Conservation (phyloP, 1,284 basidiomycete genomes). For the Gomphus bonarii region DNA sequence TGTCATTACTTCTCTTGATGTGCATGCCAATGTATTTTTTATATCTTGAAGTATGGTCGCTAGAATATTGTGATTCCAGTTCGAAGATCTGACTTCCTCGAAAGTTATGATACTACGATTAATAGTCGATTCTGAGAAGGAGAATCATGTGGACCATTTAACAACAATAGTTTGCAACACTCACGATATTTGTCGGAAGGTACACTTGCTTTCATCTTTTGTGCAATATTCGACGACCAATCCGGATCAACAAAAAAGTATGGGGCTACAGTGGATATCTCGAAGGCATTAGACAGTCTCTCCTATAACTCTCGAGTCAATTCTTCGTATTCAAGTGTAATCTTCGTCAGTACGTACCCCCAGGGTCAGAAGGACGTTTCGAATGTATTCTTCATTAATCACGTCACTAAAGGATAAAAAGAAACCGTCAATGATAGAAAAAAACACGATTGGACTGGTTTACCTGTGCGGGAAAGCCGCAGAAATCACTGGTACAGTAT, state of each 20-base stretch:
- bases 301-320: slow-evolving; percentile 34
- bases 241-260: slow-evolving; percentile 72
- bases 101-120: neutral
- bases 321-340: neutral
- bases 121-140: slow-evolving; percentile 14
- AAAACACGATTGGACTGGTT: neutral
- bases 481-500: slow-evolving; percentile 3
- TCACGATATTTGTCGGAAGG: slow-evolving; percentile 32
- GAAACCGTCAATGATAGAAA: neutral
- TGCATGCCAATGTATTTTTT: slow-evolving; percentile 27
- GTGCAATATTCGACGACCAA: slow-evolving; percentile 42
- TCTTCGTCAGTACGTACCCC: slow-evolving; percentile 29
- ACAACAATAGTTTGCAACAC: slow-evolving; percentile 15
- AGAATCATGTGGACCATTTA: neutral
- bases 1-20: slow-evolving; percentile 54
- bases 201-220: slow-evolving; percentile 40
- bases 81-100: slow-evolving; percentile 4
- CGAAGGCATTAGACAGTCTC: slow-evolving; percentile 55
- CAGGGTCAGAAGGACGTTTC: slow-evolving; percentile 43
- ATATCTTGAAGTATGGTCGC: slow-evolving; percentile 37
- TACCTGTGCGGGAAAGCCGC: slow-evolving; percentile 4
- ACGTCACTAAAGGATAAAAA: slow-evolving; percentile 28
- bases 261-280: slow-evolving; percentile 54
- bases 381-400: slow-evolving; percentile 43
- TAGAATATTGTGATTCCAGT: slow-evolving; percentile 25